Conservation (phyloP, 2,329 filamentous ascomycete species). For the Ophiostoma pallidulum region DNA sequence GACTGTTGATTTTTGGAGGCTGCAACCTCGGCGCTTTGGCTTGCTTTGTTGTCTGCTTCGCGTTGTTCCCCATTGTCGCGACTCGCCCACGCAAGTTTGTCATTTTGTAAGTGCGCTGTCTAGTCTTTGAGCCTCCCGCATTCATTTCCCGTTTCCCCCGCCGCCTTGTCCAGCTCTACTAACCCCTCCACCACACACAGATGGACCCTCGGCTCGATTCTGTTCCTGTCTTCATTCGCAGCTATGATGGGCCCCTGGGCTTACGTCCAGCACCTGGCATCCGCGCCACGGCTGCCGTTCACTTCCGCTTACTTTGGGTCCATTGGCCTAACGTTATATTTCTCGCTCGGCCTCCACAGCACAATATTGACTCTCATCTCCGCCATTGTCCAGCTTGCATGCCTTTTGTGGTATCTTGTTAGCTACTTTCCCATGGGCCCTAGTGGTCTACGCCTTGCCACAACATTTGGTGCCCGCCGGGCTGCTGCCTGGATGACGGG, state of each 20-base stretch:
- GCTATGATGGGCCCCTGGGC: conserved; percentile 84
- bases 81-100: conserved; percentile 87
- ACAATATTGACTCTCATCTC: conserved; percentile 79
- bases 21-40: conserved; percentile 83
- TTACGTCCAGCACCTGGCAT: conserved; percentile 78
- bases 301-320: conserved; percentile 92
- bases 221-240: conserved; percentile 89
- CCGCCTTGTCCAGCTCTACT: conserved; percentile 9
- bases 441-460: conserved; percentile 75
- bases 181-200: conserved; percentile 35
- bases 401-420: conserved; percentile 84
- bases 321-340: conserved; percentile 82
- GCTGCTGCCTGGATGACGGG: conserved; percentile 83
- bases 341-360: conserved; percentile 76
- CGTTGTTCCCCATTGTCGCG: conserved; percentile 74
- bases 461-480: conserved; percentile 73
- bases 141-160: not conserved
- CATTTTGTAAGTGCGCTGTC: conserved; percentile 67
- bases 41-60: conserved; percentile 90
- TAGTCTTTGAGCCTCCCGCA: too few relatives aligned
- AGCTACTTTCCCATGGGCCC: conserved; percentile 98
- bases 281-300: conserved; percentile 77
- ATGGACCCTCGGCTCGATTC: conserved; percentile 85
- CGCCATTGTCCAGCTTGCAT: conserved; percentile 72
- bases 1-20: conserved; percentile 80